Evolutionary conservation across 495 filamentous ascomycete species (phyloP), one percentile per base, ranked within the genome.

Genomic region (Aspergillus incahuasiensis): DNA sequence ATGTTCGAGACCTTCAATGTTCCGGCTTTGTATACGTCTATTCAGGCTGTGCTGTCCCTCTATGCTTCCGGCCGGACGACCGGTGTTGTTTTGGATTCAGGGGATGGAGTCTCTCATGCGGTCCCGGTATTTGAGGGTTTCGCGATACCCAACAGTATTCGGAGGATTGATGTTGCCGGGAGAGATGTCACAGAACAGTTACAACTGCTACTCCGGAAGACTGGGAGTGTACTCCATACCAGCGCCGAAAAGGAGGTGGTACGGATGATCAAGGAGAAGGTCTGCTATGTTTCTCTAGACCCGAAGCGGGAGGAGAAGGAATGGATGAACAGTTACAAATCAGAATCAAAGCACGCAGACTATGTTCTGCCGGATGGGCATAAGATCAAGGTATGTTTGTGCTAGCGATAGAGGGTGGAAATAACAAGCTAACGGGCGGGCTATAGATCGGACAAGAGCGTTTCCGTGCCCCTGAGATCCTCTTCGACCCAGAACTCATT

Each of bases 1-100:
- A 86, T 99, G 58, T 99, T 99, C 74, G 94, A 99, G 74, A 96
- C 92, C 21, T 97, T 97, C 80, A 99, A 97, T 65, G 91, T 97
- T 1, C 94, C 94, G 3, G 95, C 94, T 0, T 78, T 99, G 41
- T 96, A 96, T 76, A 94, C 89, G 19, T 96, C 92, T 5, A 96
- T 99, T 52, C 94, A 99, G 77, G 94, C 94, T 3, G 91, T 97
- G 16, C 82, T 99, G 38, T 97, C 95, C 9, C 80, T 99, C 5
- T 99, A 97, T 74, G 91, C 94, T 32, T 96, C 91, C 30, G 94
- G 94, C 15, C 88, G 94, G 61, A 99, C 94, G 3, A 99, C 95
- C 1, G 94, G 94, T 60, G 89, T 97, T 56, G 94, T 99, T 0
- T 75, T 99, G 34, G 95, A 99, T 66, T 87, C 90, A 11, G 95